Evolutionary conservation across 108 stramenopile species (phyloP), one percentile per base, ranked within the genome.

Genomic region (Cyclotella sp.): DNA sequence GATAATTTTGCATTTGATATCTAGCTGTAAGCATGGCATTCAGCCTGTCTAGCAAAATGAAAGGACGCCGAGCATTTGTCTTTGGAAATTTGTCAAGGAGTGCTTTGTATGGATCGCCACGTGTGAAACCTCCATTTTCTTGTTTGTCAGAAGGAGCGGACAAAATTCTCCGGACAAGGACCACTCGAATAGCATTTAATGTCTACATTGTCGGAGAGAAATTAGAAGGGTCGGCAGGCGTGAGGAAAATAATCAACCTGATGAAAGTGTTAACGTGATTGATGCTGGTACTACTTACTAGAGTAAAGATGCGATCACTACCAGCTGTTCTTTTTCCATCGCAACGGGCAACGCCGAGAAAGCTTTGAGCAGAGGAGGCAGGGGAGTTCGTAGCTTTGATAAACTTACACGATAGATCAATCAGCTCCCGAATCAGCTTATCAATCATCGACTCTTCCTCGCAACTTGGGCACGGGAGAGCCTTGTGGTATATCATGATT

Each of bases 361-460:
- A 28, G 47, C 59, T 41, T 18, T 13, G 29, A 60, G 57, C 29
- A 40, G 75, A 59, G 22, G 65, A 43, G 47, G n/a, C 43, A 30
- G 27, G 13, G 18, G 73, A 45, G 14, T 49, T 34, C 8, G 62
- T 41, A 34, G 11, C 39, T 15, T 16, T 39, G 18, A 14, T 47
- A 34, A 45, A 74, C 21, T 78, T 72, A 39, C 41, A 73, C 22
- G 68, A 44, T 44, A 83, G 53, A 39, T 77, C 81, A 22, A 68
- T 64, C 19, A 83, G 57, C 1, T 73, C 71, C 9, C 47, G 39
- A 18, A 83, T 43, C 65, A 63, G 59, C 12, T 74, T 19, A 45
- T 83, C 77, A 43, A 83, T 83, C 14, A 68, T 43, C 0, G 21
- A 45, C 65, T 83, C 82, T 39, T 83, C 82, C 19, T 78, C 72